Percentiles rank a stretch among this genome's conserved stretches.
Evolutionary conservation across 2,329 filamentous ascomycete species (phyloP).

Genomic region (Colletotrichum tropicicola): DNA sequence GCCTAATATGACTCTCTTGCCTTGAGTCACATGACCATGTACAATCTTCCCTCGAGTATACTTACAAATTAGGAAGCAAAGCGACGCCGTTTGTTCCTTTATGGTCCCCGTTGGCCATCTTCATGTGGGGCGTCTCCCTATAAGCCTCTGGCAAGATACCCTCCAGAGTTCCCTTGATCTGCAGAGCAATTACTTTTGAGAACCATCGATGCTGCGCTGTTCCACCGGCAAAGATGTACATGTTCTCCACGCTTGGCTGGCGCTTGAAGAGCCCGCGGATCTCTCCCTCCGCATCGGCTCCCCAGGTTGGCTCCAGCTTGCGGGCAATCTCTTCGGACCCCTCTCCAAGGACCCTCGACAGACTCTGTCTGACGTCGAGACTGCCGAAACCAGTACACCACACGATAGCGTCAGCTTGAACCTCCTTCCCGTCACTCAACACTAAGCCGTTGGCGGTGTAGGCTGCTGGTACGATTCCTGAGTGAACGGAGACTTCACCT

Average conservation of each 20-base stretch:
- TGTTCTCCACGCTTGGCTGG: slow-evolving; percentile 41
- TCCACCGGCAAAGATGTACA: slow-evolving; percentile 45
- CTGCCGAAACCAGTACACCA: slow-evolving; percentile 48
- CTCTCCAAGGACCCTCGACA: slow-evolving; percentile 39
- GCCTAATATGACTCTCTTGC: not conserved
- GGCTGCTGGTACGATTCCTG: slow-evolving; percentile 36
- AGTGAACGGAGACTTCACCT: slow-evolving; percentile 39
- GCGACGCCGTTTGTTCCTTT: not conserved
- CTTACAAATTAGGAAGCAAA: not conserved
- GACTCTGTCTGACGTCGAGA: slow-evolving; percentile 38
- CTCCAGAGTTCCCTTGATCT: slow-evolving; percentile 45
- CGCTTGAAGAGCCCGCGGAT: slow-evolving; percentile 50
- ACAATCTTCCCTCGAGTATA: not conserved
- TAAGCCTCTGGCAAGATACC: slow-evolving; percentile 40
- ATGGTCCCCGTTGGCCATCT: not conserved
- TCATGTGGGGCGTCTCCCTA: not conserved
- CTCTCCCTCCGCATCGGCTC: slow-evolving; percentile 52
- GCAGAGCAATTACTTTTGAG: slow-evolving; percentile 40
- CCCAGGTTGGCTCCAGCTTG: slow-evolving; percentile 49
- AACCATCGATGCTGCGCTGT: slow-evolving; percentile 44
- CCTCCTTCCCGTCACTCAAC: slow-evolving; percentile 39
- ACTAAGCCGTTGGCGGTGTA: slow-evolving; percentile 39
- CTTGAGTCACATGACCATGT: not conserved
- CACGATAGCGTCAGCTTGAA: slow-evolving; percentile 43
- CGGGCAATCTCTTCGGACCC: slow-evolving; percentile 37